These are phyloP conservation scores for Penicillium paneum DNA, from an alignment of 2,329 filamentous ascomycete genomes.

Conservation along the genomic window DNA sequence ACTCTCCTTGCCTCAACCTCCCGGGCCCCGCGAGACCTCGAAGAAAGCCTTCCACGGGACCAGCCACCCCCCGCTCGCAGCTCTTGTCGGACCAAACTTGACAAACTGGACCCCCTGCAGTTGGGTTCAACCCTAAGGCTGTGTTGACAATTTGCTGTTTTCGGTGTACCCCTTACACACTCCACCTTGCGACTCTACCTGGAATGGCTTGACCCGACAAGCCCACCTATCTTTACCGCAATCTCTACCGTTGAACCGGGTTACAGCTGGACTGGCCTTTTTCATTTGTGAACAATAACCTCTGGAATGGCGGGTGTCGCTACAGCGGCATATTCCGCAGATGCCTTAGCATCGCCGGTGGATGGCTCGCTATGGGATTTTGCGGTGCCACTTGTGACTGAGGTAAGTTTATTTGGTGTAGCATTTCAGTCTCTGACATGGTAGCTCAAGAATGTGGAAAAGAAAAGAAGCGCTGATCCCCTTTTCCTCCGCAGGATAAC, in stretches of 20 bases:
- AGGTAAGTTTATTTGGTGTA: constrained; percentile 31
- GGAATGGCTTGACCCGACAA: constrained; percentile 31
- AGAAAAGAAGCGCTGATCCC: constrained; percentile 15
- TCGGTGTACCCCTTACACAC: constrained; percentile 22
- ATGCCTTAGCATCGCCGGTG: constrained; percentile 39
- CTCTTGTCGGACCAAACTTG: background rate
- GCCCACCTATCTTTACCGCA: constrained; percentile 7
- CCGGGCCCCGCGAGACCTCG: constrained; percentile 2
- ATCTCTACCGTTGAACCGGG: constrained; percentile 15
- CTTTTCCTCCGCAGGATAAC: constrained; percentile 20
- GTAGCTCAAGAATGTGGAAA: background rate
- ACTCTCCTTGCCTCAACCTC: background rate
- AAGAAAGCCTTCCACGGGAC: background rate
- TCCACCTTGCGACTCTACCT: constrained; percentile 13
- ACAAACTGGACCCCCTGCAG: background rate
- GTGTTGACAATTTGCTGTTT: constrained; percentile 38
- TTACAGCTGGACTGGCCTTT: constrained; percentile 38
- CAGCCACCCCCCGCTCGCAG: background rate
- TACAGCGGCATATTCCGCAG: constrained; percentile 39
- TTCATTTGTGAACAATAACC: constrained; percentile 12
- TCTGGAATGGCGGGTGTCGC: constrained; percentile 42
- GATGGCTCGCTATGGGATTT: constrained; percentile 40
- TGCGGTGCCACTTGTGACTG: constrained; percentile 34
- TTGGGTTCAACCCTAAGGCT: background rate
- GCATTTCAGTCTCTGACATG: background rate